Percentiles rank a stretch among this genome's conserved stretches.
These are phyloP conservation scores for Spatholobus suberectus DNA, from an alignment of 306 rosid species.

Conservation along the genomic window DNA sequence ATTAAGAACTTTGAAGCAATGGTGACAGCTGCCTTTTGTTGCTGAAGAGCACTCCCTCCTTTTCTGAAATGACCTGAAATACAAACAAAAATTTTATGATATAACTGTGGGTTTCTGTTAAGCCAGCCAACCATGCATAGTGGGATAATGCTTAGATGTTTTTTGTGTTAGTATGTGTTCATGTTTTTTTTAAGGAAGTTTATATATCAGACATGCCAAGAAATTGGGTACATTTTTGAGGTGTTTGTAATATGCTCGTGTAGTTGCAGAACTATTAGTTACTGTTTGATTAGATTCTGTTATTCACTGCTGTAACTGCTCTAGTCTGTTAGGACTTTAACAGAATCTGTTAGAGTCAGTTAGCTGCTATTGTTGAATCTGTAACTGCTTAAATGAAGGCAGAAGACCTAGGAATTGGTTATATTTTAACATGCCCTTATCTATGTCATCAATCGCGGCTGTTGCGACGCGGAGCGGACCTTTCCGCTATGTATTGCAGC, in stretches of 20 bases:
- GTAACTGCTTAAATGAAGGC: slow-evolving; percentile 20
- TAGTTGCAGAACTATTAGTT: not conserved
- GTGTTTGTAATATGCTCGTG: not conserved
- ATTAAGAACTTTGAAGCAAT: slow-evolving; percentile 29
- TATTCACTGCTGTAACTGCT: not conserved
- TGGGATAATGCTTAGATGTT: slow-evolving; percentile 23
- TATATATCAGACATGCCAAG: slow-evolving; percentile 31
- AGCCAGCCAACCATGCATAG: not conserved
- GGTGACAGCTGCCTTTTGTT: slow-evolving; percentile 18
- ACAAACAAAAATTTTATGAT: not conserved
- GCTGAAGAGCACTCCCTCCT: slow-evolving; percentile 25
- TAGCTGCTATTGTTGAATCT: not conserved
- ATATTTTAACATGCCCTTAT: slow-evolving; percentile 34
- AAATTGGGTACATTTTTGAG: slow-evolving; percentile 14
- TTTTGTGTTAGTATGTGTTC: not conserved
- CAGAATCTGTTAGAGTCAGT: not conserved
- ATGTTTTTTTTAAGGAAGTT: not conserved
- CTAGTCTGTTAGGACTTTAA: not conserved
- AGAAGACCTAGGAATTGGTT: slow-evolving; percentile 14
- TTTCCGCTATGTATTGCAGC: too few relatives aligned
- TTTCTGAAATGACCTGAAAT: slow-evolving; percentile 33
- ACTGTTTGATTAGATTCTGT: not conserved
- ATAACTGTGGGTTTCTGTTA: slow-evolving; percentile 5
- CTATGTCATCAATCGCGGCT: too few relatives aligned
- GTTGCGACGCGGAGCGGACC: too few relatives aligned